These are phyloP conservation scores for Pulveroboletus sp. DNA, from an alignment of 768 basidiomycete species.

Conservation along the genomic window DNA sequence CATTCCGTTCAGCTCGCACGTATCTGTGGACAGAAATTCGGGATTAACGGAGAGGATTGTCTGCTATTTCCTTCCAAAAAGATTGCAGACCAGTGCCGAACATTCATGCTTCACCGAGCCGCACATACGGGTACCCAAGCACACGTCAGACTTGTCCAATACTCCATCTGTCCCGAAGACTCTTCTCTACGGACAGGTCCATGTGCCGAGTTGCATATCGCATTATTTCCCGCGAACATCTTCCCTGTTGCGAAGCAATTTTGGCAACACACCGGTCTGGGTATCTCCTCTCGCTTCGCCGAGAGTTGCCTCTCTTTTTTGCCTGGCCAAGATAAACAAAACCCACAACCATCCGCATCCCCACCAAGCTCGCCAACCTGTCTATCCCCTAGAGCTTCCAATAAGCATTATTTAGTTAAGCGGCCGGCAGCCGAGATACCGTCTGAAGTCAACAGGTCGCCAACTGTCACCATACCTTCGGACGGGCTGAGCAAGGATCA, in stretches of 20 bases:
- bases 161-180: conserved; percentile 63
- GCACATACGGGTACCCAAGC: conserved; percentile 38
- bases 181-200: conserved; percentile 24
- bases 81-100: conserved; percentile 70
- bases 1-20: conserved; percentile 56
- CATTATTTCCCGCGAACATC: conserved; percentile 62
- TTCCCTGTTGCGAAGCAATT: conserved; percentile 78
- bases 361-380: conserved; percentile 25
- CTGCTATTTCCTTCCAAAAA: conserved; percentile 73
- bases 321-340: conserved; percentile 36
- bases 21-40: conserved; percentile 78
- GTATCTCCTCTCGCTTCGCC: conserved; percentile 83
- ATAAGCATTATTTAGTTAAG: conserved; percentile 53
- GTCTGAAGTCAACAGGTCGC: conserved; percentile 2
- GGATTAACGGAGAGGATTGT: conserved; percentile 61
- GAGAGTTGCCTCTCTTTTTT: conserved; percentile 76
- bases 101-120: conserved; percentile 59
- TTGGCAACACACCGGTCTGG: conserved; percentile 93
- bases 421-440: conserved; percentile 6
- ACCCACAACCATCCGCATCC: conserved; percentile 24
- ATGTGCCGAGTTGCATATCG: conserved; percentile 71
- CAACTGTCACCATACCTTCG: conserved; percentile 3
- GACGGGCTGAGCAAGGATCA: conserved; percentile 63
- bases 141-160: conserved; percentile 58
- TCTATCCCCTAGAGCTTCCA: conserved; percentile 40